phyloP scores from a whole-genome alignment of 2,329 filamentous ascomycete genomes.

The Colletotrichum eleusines region DNA sequence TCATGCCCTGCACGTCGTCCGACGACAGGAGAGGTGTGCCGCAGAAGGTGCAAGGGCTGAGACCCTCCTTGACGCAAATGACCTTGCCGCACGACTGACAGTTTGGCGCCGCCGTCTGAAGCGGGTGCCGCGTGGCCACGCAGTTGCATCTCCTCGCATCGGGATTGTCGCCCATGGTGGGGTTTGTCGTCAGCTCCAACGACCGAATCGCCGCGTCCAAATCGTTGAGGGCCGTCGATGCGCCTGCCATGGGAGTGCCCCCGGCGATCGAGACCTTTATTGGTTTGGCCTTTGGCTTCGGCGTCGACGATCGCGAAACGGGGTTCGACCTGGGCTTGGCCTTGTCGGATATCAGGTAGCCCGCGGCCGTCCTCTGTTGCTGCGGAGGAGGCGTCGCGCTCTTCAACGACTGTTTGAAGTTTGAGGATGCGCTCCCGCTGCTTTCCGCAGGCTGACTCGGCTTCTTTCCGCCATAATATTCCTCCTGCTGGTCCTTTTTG shows the following conservation, averaged over 20 bases:
- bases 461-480: conserved; percentile 78
- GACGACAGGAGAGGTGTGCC: conserved; percentile 77
- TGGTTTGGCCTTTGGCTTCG: conserved; percentile 59
- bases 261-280: conserved; percentile 80
- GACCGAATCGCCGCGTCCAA: conserved; percentile 86
- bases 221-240: conserved; percentile 78
- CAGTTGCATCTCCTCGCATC: conserved; percentile 83
- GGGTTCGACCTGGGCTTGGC: conserved; percentile 68
- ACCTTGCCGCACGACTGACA: conserved; percentile 95
- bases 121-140: conserved; percentile 86
- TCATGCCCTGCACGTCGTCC: conserved; percentile 85
- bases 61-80: conserved; percentile 91
- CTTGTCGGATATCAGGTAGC: conserved; percentile 85
- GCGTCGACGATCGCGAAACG: conserved; percentile 64
- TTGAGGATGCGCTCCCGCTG: conserved; percentile 54
- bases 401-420: conserved; percentile 47
- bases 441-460: conserved; percentile 56
- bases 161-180: conserved; percentile 70
- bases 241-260: conserved; percentile 84
- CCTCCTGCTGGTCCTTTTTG: conserved; percentile 77
- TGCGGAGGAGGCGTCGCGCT: conserved; percentile 41
- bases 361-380: conserved; percentile 74
- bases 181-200: conserved; percentile 93
- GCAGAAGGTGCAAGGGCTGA: conserved; percentile 95
- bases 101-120: conserved; percentile 92